Base-by-base conservation (phyloP, 495 filamentous ascomycete species). In the Amniculicola lignicola region DNA sequence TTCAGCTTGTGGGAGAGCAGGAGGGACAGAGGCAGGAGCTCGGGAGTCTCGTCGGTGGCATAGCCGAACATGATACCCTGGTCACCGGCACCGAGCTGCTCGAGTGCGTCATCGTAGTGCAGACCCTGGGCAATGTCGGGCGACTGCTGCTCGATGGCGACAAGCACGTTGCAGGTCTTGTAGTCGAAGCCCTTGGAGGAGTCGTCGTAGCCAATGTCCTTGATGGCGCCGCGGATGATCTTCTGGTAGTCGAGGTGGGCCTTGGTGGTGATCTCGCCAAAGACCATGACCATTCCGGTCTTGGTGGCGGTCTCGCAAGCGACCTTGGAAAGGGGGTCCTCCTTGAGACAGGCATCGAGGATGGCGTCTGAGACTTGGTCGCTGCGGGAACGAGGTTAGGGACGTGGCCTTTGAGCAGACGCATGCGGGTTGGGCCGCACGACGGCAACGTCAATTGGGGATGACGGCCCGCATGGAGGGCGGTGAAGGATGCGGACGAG, bases 21-120 rank as follows among this genome's bases (percentile, higher is more conserved):
- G 64, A 96, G 78, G 61, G 93, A 96, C 68, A 98, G 77, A 58
- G 93, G 93, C 69, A 97, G 86, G 59, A 93, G 83, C 78, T 98
- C 92, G 57, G 93, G 93, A 68, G 93, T 97, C 82, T 98, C 93
- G 67, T 98, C 92, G 71, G 93, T 95, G 69, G 93, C 93, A 84
- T 98, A 98, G 63, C 93, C 93, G 75, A 98, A 98, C 93, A 98
- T 98, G 81, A 98, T 96, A 79, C 93, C 93, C 80, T 98, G 93
- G 78, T 98, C 93, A 87, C 93, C 93, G 53, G 93, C 93, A 77
- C 93, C 93, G 59, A 98, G 83, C 76, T 95, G 86, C 84, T 98
- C 93, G 55, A 98, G 84, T 62, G 88, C 90, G 77, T 96, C 80
- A 46, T 98, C 93, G 69, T 93, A 92, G 77, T 96, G 88, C 23